Evolutionary conservation across 495 filamentous ascomycete genomes (phyloP), one percentile per base, ranked within the genome.

Genomic region (Penicillium pancosmium): DNA sequence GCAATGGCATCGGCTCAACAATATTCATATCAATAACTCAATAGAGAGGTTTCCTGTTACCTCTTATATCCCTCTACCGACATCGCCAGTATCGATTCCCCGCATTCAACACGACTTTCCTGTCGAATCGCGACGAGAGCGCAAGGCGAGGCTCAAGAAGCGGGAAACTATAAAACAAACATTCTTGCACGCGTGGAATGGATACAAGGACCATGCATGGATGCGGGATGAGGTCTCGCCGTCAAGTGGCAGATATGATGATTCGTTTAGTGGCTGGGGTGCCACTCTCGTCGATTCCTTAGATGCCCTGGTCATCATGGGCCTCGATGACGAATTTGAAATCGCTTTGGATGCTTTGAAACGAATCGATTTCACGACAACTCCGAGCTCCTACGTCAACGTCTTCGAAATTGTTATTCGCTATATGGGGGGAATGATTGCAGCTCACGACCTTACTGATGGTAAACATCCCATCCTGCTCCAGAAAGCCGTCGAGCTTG

Each of bases 401-500:
- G 82, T 96, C 10, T 96, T 95, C 56, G 92, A 97, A 73, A 93
- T 90, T 4, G 91, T 88, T 16, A 97, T 95, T 67, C 82, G 92
- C 38, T 96, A 95, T 66, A 80, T 96, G 31, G 92, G 91, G 23
- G 92, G 92, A 4, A 78, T 97, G 50, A 63, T 97, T 41, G 91
- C 84, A 16, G 92, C 92, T 16, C 90, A 93, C 66, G 92, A 97
- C 70, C 81, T 96, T 52, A 88, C 87, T 52, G 64, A 87, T 6
- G 85, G 80, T n/a, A 86, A 84, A 53, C 70, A 84, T 55, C 76
- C 80, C 11, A 79, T 87, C 21, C 76, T 99, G 33, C 78, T 99
- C 36, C 82, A 88, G 56, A 98, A 98, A 72, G 93, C 94, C 1
- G 78, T 84, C 9, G 91, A 97, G 71, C 77, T 99, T 40, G 95